Evolutionary conservation across 225 moss, liverwort and hornwort species (phyloP), one percentile per base, ranked within the genome.

Genomic region (Takakia lepidozioides): DNA sequence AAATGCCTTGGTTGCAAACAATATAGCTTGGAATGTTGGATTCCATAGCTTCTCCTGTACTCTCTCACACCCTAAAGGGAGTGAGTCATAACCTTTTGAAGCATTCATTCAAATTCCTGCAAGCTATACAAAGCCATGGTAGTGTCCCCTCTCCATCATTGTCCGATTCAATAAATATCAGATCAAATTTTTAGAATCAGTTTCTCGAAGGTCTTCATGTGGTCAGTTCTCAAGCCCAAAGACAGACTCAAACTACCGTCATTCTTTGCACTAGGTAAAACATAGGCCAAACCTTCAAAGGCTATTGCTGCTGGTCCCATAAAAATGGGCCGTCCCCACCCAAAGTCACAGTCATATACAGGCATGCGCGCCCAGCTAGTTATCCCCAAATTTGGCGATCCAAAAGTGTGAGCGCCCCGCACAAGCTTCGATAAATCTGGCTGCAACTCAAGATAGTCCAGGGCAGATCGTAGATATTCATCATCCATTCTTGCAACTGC

Each of bases 301-400:
- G 85, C 78, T 14, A 99, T 99, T 17, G 71, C 67, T 5, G 81
- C 77, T 19, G 98, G 91, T 18, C 98, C 98, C 98, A 99, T 99
- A 76, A 85, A 91, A 16, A 85, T 76, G 0, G 98, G 87, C 38
- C 83, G 71, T 3, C 98, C 91, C 91, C 85, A 99, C 1, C 98
- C 91, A 28, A 99, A 99, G 56, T 91, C 81, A 34, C 85, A 85
- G 10, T 99, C 98, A 45, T 91, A 91, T 0, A 91, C 63, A 8
- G 98, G 91, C 70, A 99, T 64, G 3, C 98, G 80, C 8, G 91
- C 81, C 91, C 98, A 91, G 70, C 91, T 91, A 3, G 98, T 99
- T 45, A 99, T 91, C 28, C 98, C 87, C 27, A 99, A 55, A n/a
- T 99, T 99, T 8, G 91, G 98, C 26, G 82, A 68, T 51, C 68